phyloP scores from a whole-genome alignment of 768 basidiomycete species.

The Mycena leptocephala region DNA sequence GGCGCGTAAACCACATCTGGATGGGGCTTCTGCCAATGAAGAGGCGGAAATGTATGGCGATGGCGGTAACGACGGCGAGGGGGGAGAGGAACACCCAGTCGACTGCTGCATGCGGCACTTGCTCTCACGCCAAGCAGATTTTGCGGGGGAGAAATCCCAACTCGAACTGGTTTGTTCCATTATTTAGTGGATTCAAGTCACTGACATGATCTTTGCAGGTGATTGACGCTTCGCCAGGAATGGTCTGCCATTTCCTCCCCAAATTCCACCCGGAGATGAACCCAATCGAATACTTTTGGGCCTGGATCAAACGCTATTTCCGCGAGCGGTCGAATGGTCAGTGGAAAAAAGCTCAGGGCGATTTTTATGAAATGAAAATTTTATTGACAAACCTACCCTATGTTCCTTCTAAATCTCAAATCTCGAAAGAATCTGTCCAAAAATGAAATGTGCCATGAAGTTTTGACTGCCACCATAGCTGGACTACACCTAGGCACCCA shows the following conservation, averaged over 20 bases:
- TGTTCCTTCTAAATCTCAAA: too few species aligned
- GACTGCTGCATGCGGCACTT: slow-evolving; percentile 38
- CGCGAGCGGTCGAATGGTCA: neutral
- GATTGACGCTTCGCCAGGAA: neutral
- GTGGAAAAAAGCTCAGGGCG: too few species aligned
- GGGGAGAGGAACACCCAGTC: slow-evolving; percentile 20
- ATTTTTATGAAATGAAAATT: too few species aligned
- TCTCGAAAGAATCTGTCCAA: too few species aligned
- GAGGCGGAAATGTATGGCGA: neutral
- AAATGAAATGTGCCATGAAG: too few species aligned
- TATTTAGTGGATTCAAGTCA: neutral
- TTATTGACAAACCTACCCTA: too few species aligned
- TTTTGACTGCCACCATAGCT: too few species aligned
- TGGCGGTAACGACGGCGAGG: slow-evolving; percentile 20
- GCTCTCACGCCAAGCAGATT: slow-evolving; percentile 31
- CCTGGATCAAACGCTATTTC: slow-evolving; percentile 1
- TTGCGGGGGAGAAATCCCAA: slow-evolving; percentile 29
- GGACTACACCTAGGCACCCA: too few species aligned
- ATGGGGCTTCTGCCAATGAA: neutral
- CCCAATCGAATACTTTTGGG: slow-evolving; percentile 7
- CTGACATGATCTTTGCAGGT: neutral
- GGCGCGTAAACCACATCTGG: slow-evolving; percentile 14
- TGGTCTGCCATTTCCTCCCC: slow-evolving; percentile 2
- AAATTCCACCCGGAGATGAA: slow-evolving; percentile 11
- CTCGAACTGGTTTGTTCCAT: slow-evolving; percentile 26